Base-by-base conservation (phyloP, 2,329 filamentous ascomycete species). In the Didymella arachidicola region DNA sequence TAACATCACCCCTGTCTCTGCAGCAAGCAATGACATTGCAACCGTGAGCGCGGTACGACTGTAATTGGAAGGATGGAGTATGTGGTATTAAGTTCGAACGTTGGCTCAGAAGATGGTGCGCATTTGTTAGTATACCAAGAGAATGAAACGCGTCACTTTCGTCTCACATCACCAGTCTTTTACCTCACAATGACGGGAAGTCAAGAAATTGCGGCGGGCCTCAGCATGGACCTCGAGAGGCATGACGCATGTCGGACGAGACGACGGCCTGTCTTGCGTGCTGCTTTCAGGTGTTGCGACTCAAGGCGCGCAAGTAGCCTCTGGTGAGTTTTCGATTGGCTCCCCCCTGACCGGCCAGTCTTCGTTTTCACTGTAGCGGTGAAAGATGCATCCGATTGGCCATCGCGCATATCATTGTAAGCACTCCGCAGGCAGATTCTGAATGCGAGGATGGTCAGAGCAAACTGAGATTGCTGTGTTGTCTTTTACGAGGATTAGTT, bases 351-450 rank as follows among this genome's bases (percentile, higher is more conserved):
- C 63, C 59, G 59, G 57, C 59, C 51, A 51, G 58, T 58, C 50
- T 51, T 60, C 43, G 46, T 58, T 57, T 56, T 63, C 55, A 46
- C 63, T 56, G 63, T 67, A 66, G 72, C 72, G 72, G 72, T 75
- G 72, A 59, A 53, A 68, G 63, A 50, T 61, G 34, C 59, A 54
- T 22, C 18, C 58, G 51, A 74, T 72, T 73, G 70, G 72, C 43
- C 59, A 53, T 50, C 42, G 43, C 59, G 50, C 34, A 46, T 36
- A 57, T 50, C 52, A 58, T 59, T 56, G 27, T 57, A 27, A 32
- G 32, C 46, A 54, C 53, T 59, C 53, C 54, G 41, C 62, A 51
- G 60, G 43, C 62, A 51, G 55, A 60, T 42, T 36, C 54, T 53
- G 14, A 58, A 46, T 36, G 32, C 41, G 38, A 50, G 30, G 43